Base-by-base conservation (phyloP, 306 rosid genomes). In the Trichosanthes cucumerina region DNA sequence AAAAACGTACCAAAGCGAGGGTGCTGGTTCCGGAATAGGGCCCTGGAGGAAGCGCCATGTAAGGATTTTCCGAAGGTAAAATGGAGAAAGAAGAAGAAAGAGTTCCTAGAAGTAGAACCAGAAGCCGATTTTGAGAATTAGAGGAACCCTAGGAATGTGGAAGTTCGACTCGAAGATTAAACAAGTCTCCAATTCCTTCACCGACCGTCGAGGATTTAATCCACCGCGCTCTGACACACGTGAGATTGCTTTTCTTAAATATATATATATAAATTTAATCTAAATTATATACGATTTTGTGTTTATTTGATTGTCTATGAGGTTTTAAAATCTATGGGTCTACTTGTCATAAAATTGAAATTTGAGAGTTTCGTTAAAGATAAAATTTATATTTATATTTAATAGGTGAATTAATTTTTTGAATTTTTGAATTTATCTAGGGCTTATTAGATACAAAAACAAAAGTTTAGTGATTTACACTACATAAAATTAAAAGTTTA, bases 11-110 rank as follows among this genome's bases (percentile, higher is more conserved):
- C 93, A 93, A 83, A 80, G 98, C 93, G 9, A 93, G 89, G 66
- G 98, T 91, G 87, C 98, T 93, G 77, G 89, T 86, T 14, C 98
- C 98, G 23, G 98, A 93, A 82, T 93, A 93, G 74, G 91, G 98
- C 57, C 97, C 97, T 16, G 96, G 91, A 80, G 92, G 97, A 0
- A 92, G 90, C 34, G 98, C 88, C 98, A 93, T 91, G 13, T 68
- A 83, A 86, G 57, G 79, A 46, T 18, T 38, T 47, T 34, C 19
- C 16, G 39, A 21, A 21, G 0, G 31, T 0, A 1, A 41, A 21
- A 9, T 31, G 23, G 52, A 18, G 54, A 70, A 70, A 18, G 54
- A 70, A 70, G 75, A 38, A 39, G 33, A 24, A 70, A 9, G 19
- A 3, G 46, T 15, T 13, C 23, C n/a, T 49, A 3, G 11, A 1